phyloP scores from a whole-genome alignment of 805 yeast genomes.

The Wickerhamomyces pijperi region DNA sequence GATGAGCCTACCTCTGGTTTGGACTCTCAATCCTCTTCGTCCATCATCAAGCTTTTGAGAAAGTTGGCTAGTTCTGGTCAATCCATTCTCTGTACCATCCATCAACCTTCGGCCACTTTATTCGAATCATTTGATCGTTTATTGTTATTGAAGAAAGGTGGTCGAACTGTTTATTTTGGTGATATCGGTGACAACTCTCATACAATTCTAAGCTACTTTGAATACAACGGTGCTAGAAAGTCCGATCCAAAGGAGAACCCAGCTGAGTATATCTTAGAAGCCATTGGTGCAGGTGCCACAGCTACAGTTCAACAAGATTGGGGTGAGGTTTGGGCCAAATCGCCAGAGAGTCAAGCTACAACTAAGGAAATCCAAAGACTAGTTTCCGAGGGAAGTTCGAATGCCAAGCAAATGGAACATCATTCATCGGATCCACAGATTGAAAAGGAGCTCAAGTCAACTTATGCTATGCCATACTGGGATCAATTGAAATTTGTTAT shows the following conservation, averaged over 20 bases:
- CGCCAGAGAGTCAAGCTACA: background rate
- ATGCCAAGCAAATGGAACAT: too few species aligned
- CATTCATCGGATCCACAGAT: background rate
- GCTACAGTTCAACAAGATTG: background rate
- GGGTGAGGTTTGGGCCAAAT: background rate
- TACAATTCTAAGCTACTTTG: background rate
- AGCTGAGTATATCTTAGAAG: background rate
- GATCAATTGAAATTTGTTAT: background rate
- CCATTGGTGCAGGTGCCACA: background rate
- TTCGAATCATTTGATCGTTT: constrained; percentile 60
- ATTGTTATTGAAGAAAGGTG: constrained; percentile 33
- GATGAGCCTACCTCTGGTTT: constrained; percentile 90
- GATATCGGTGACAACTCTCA: background rate
- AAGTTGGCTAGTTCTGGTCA: constrained; percentile 44
- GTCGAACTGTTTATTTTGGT: background rate
- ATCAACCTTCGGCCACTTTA: constrained; percentile 68
- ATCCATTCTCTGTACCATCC: constrained; percentile 68
- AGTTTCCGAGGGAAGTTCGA: background rate
- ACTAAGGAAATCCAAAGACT: background rate
- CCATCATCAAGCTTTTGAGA: constrained; percentile 51
- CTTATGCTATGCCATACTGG: background rate
- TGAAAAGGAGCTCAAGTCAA: background rate
- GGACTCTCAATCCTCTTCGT: constrained; percentile 67
- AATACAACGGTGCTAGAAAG: background rate
- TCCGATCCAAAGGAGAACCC: background rate